Evolutionary conservation across 257 asterid species (phyloP).

Genomic region (Nemophila menziesii): DNA sequence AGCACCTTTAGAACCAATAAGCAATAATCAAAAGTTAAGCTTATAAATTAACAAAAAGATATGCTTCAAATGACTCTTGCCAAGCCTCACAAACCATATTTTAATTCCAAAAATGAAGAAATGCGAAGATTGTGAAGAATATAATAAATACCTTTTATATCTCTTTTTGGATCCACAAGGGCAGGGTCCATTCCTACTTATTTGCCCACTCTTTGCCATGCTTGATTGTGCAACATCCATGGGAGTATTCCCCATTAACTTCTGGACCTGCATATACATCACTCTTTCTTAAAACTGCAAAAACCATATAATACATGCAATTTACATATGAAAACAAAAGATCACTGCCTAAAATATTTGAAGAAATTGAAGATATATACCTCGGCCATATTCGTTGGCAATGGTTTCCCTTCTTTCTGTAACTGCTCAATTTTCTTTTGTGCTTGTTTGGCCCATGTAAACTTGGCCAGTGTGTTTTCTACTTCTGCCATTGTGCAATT

Average conservation of each 20-base stretch:
- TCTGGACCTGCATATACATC: slow-evolving; percentile 48
- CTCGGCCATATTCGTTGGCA: slow-evolving; percentile 82
- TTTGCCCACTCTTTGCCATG: slow-evolving; percentile 76
- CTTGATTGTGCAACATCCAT: slow-evolving; percentile 71
- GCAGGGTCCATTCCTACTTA: slow-evolving; percentile 73
- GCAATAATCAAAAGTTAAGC: not conserved
- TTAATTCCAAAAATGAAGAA: not conserved
- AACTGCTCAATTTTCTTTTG: slow-evolving; percentile 56
- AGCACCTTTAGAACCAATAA: slow-evolving; percentile 40
- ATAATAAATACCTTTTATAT: slow-evolving; percentile 65
- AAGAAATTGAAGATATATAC: slow-evolving; percentile 24
- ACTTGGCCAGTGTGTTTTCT: slow-evolving; percentile 60
- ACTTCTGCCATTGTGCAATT: slow-evolving; percentile 67
- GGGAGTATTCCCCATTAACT: slow-evolving; percentile 80
- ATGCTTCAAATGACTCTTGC: no score
- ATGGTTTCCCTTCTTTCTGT: slow-evolving; percentile 72
- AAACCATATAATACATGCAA: not conserved
- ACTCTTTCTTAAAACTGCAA: not conserved
- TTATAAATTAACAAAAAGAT: not conserved
- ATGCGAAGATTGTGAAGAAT: no score
- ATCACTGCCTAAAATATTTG: not conserved
- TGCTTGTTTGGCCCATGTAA: slow-evolving; percentile 85
- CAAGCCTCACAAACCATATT: no score
- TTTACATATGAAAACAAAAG: not conserved
- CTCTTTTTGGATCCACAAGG: slow-evolving; percentile 92